Evolutionary conservation across 129 eudicot species (phyloP), one percentile per base, ranked within the genome.

Genomic region (Helichrysum umbraculigerum): DNA sequence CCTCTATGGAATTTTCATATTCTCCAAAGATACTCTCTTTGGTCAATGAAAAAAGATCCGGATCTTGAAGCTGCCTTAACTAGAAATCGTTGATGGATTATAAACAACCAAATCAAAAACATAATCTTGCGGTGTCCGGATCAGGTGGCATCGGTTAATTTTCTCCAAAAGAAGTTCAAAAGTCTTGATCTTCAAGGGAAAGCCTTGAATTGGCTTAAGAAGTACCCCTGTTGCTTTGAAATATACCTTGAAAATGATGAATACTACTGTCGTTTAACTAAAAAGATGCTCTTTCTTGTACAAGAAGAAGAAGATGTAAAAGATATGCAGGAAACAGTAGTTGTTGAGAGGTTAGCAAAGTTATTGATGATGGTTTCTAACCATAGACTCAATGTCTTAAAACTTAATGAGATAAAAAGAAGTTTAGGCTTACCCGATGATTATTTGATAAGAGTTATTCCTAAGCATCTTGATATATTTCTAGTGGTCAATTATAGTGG

Each of bases 11-110:
- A 66, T 51, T 60, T 77, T 62, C 52, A 56, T 70, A 35, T 65
- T 42, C 50, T 41, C 30, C 72, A 90, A 69, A 76, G 82, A 41
- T 90, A 88, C 71, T 85, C 98, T 32, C 86, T 93, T 11, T 93
- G 97, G 97, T 90, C 98, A 41, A 90, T 90, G 98, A 90, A 90
- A 90, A 93, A 93, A 81, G 97, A 90, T 22, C 96, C 91, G 1
- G 97, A 93, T 83, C 96, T 90, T 47, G 98, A 93, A 85, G 77
- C 87, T 63, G 89, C 98, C 19, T 81, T 93, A 54, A 85, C 87
- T 8, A 83, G 96, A 70, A 93, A 90, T 73, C 91, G 89, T 5
- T 75, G 98, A 28, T 90, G 98, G 98, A 73, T 90, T 57, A 87
- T 90, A 34, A 93, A 93, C 71, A 90, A 90, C 81, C 97, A 93